Percentiles rank a stretch among this genome's conserved stretches.
Conservation (phyloP, 805 yeast genomes). For the Pichia membranifaciens region DNA sequence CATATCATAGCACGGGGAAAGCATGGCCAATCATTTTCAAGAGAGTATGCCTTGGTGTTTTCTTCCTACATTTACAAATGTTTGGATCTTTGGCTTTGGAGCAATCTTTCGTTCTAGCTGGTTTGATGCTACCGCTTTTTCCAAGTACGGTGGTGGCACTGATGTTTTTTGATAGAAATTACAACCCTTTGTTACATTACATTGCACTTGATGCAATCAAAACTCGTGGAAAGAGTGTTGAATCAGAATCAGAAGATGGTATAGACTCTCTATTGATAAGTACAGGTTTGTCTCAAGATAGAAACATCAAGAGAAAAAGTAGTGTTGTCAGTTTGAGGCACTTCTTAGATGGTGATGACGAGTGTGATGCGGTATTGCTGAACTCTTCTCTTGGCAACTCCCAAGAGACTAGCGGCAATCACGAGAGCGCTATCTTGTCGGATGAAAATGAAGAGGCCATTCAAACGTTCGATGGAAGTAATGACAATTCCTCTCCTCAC, state of each 20-base stretch:
- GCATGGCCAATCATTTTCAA: constrained; percentile 62
- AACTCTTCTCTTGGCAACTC: constrained; percentile 7
- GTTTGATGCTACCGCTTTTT: constrained; percentile 44
- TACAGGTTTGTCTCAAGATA: constrained; percentile 4
- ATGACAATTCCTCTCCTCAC: not conserved
- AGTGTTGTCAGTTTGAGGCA: constrained; percentile 12
- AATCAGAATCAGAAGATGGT: constrained; percentile 15
- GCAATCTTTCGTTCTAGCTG: constrained; percentile 46
- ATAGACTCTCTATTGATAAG: constrained; percentile 14
- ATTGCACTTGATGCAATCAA: constrained; percentile 57
- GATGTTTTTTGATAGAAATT: constrained; percentile 49
- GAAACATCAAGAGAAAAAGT: constrained; percentile 8
- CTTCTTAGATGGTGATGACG: constrained; percentile 14
- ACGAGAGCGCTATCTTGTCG: not conserved
- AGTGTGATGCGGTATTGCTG: constrained; percentile 17
- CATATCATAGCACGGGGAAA: constrained; percentile 61
- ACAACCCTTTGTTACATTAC: constrained; percentile 47
- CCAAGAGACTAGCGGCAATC: not conserved
- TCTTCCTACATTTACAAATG: constrained; percentile 57
- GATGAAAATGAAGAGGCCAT: constrained; percentile 6
- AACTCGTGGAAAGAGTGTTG: constrained; percentile 30
- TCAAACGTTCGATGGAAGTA: not conserved
- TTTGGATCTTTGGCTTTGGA: constrained; percentile 58
- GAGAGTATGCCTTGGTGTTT: constrained; percentile 47
- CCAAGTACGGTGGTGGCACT: constrained; percentile 39